Evolutionary conservation across 2,329 filamentous ascomycete genomes (phyloP), one percentile per base, ranked within the genome.

Genomic region (Malbranchea zuffiana): DNA sequence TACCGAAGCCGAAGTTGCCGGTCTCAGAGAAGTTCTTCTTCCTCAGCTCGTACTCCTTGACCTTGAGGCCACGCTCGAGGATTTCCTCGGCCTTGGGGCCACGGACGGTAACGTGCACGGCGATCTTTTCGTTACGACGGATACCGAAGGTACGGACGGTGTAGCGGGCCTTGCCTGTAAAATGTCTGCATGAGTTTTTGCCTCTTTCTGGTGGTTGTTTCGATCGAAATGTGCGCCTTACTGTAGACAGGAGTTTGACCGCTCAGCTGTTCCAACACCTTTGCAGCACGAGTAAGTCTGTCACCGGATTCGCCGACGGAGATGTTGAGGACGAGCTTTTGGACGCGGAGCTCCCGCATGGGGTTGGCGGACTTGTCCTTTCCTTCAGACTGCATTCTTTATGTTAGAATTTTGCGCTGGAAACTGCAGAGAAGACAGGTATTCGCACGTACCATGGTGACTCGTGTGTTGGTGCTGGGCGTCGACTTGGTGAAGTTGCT

Each of bases 91-190:
- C 90, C 82, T 84, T 95, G 71, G 90, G 87, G 64, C 90, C 90
- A 67, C 90, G 90, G 72, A 98, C 87, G 64, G 90, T 98, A 65
- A 98, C 90, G 76, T 98, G 90, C 56, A 98, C 90, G 54, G 90
- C 74, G 63, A 98, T 98, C 83, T 95, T 96, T 71, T 98, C 90
- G 82, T 98, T 98, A 86, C 90, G 88, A 69, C 90, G 88, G 79
- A 98, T 98, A 81, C 90, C 90, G 72, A 98, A 98, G 65, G 88
- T 96, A 75, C 90, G 88, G 78, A 98, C 90, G 57, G 90, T 98
- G 81, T 96, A 98, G 65, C 90, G 85, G 69, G 90, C 90, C 83
- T 98, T 98, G 86, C 82, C 83, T 87, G 60, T 56, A 45, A 49
- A 50, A 38, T 35, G 42, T 42, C 3, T 13, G 18, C 8, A 28